Base-by-base conservation (phyloP, 495 filamentous ascomycete genomes). In the Collariella sp. region DNA sequence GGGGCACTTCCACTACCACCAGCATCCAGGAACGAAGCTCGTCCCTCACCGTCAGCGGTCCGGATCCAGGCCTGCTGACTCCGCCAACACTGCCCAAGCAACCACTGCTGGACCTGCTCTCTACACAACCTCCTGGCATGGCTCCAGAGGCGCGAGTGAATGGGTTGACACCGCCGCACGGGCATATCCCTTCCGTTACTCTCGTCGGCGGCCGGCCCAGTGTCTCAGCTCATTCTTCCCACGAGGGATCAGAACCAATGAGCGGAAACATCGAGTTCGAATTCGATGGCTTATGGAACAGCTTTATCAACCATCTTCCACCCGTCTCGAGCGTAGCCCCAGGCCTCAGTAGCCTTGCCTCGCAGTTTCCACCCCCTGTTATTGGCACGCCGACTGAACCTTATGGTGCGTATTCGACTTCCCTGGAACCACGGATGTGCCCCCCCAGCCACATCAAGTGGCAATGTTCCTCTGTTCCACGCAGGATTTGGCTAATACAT, bases 261-360 rank as follows among this genome's bases (percentile, higher is more conserved):
- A 60, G 66, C 10, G 57, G 62, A 12, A 76, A 79, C 31, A 68
- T 73, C 16, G 72, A 76, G 46, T 76, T 82, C 46, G 74, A 82
- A 38, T 79, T 83, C 38, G 77, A 81, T 54, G 68, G 65, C n/a
- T 56, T 82, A 40, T 82, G 78, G 80, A 67, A 72, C 41, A 64
- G 60, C 53, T 77, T 70, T 68, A 68, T 73, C 26, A 59, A 62
- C 50, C 57, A 59, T 36, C 52, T 57, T 3, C 47, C 56, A n/a
- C 59, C 61, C 33, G 58, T 53, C 10, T 56, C 59, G 4, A 43
- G 53, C 11, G 58, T 55, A 12, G 53, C 53, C 5, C 46, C 53
- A 2, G 46, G 39, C 2, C 49, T 55, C 26, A 55, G 9, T 36
- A 50, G 11, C 15, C 39, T 50, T 43, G 45, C 53, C 7, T 7